Percentiles rank a stretch among this genome's conserved stretches.
Conservation (phyloP, 2,329 filamentous ascomycete species). For the Phoma sp. region DNA sequence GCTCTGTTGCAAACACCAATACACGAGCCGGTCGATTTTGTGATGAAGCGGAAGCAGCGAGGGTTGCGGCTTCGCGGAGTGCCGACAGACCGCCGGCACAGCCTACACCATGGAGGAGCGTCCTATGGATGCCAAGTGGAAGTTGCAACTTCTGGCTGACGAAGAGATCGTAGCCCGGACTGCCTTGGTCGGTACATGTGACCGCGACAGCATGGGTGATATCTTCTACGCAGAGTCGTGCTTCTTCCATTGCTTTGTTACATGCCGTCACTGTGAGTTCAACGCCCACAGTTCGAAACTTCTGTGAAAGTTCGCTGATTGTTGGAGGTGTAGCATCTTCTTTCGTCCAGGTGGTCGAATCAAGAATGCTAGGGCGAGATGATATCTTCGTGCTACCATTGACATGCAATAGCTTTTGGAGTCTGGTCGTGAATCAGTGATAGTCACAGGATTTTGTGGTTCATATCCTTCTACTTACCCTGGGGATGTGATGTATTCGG, state of each 20-base stretch:
- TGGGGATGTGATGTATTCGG: conserved; percentile 12
- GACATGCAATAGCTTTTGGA: conserved; percentile 24
- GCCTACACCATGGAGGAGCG: conserved; percentile 47
- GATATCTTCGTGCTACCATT: conserved; percentile 23
- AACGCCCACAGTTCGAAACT: conserved; percentile 40
- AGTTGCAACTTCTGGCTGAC: conserved; percentile 45
- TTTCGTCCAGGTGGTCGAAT: conserved; percentile 16
- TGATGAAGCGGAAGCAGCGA: conserved; percentile 68
- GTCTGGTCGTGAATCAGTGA: conserved; percentile 4
- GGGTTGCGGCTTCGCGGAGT: conserved; percentile 61
- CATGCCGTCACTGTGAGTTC: conserved; percentile 42
- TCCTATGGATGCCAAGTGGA: conserved; percentile 37
- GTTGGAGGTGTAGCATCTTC: conserved; percentile 18
- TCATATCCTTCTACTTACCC: conserved; percentile 10
- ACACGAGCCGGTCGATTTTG: conserved; percentile 66
- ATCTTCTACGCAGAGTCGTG: conserved; percentile 22
- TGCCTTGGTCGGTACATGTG: conserved; percentile 48
- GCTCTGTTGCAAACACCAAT: conserved; percentile 68
- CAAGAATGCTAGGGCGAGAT: conserved; percentile 19
- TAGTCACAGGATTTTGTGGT: neutral
- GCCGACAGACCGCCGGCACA: conserved; percentile 50
- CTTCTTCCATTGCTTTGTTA: conserved; percentile 42
- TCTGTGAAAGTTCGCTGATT: conserved; percentile 34
- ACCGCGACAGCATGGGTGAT: conserved; percentile 50
- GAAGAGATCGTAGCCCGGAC: conserved; percentile 48